These are phyloP conservation scores for Gossypium schwendimanii DNA, from an alignment of 441 rosid genomes.

Conservation along the genomic window DNA sequence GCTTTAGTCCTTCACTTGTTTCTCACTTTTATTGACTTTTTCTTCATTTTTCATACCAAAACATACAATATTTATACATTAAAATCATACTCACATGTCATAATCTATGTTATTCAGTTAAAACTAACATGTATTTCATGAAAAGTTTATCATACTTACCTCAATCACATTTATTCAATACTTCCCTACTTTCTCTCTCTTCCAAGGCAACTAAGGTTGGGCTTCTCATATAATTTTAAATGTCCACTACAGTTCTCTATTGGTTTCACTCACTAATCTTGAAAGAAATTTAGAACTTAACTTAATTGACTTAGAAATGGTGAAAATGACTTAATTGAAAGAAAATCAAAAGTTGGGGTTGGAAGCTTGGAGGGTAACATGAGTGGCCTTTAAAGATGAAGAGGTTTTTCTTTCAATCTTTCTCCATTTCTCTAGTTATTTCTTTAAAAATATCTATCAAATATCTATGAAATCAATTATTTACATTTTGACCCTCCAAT, in stretches of 20 bases:
- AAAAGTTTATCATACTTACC: not conserved
- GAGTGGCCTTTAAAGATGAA: not conserved
- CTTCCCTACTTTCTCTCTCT: not conserved
- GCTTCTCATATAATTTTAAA: too few relatives aligned
- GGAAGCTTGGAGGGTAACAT: not conserved
- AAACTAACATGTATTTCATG: not conserved
- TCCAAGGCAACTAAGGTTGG: not conserved
- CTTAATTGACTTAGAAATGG: not conserved
- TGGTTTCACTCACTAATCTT: not conserved
- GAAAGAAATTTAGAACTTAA: not conserved
- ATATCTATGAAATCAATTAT: not conserved
- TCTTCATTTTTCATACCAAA: not conserved
- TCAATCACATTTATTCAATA: not conserved
- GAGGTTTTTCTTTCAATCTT: not conserved
- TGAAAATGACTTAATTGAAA: not conserved
- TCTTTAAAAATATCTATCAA: not conserved
- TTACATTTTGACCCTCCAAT: not conserved
- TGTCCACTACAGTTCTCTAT: not conserved
- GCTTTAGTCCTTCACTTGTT: not conserved
- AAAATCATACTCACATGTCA: not conserved
- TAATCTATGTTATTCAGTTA: not conserved
- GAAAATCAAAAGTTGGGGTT: not conserved
- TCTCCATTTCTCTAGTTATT: not conserved
- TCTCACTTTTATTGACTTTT: not conserved
- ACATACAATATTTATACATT: not conserved